Percentiles rank a stretch among this genome's conserved stretches.
phyloP scores from a whole-genome alignment of 2,329 filamentous ascomycete genomes.

The Fusarium ramigenum region DNA sequence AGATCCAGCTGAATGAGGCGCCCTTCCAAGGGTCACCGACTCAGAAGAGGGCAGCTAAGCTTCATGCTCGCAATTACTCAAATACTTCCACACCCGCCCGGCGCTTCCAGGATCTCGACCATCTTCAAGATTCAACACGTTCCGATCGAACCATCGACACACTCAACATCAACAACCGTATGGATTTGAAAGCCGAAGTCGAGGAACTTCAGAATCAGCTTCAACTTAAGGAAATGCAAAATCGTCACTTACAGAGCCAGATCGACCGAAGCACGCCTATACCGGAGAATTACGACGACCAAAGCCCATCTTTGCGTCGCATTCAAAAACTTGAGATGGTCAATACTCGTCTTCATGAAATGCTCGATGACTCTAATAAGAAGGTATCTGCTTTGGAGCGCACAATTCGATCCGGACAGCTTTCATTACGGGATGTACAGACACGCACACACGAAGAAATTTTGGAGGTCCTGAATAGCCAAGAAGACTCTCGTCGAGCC shows the following conservation, averaged over 20 bases:
- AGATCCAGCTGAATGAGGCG: constrained; percentile 86
- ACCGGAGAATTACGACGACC: constrained; percentile 75
- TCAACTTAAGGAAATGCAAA: constrained; percentile 94
- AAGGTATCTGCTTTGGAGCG: constrained; percentile 92
- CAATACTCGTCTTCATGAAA: constrained; percentile 90
- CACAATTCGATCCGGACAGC: constrained; percentile 84
- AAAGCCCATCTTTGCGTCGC: constrained; percentile 81
- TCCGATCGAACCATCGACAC: constrained; percentile 88
- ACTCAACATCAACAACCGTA: constrained; percentile 83
- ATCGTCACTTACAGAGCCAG: constrained; percentile 89
- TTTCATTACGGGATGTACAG: constrained; percentile 90
- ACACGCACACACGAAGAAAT: constrained; percentile 94
- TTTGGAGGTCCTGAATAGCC: constrained; percentile 89
- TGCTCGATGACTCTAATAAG: constrained; percentile 92
- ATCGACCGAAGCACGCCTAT: constrained; percentile 74
- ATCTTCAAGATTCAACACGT: constrained; percentile 76
- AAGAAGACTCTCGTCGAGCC: constrained; percentile 86
- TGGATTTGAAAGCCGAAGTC: constrained; percentile 90
- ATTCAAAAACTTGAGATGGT: constrained; percentile 92
- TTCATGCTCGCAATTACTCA: constrained; percentile 69
- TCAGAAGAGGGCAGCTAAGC: constrained; percentile 68
- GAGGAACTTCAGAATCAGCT: constrained; percentile 94
- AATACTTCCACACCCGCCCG: constrained; percentile 82
- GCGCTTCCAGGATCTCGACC: constrained; percentile 69
- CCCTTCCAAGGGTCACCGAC: constrained; percentile 78